These are phyloP conservation scores for Diaporthe humulicola DNA, from an alignment of 2,329 filamentous ascomycete genomes.

Conservation along the genomic window DNA sequence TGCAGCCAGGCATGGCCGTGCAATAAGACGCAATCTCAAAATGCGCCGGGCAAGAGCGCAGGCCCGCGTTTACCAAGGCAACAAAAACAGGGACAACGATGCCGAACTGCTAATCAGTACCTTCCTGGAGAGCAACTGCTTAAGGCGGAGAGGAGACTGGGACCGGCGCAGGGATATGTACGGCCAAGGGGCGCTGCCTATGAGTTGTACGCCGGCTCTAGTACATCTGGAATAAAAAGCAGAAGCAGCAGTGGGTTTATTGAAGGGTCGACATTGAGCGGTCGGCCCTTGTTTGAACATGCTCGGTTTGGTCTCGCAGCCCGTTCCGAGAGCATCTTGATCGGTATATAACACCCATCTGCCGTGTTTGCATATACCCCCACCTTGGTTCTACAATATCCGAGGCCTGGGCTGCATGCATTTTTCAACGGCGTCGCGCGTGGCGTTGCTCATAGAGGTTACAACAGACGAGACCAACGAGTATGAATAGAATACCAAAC, in stretches of 20 bases:
- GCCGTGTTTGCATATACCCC: not conserved
- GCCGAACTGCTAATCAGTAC: not conserved
- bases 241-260: not conserved
- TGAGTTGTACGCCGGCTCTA: not conserved
- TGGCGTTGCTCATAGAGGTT: constrained; percentile 24
- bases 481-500: not conserved
- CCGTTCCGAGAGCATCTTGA: constrained; percentile 7
- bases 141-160: not conserved
- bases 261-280: constrained; percentile 21
- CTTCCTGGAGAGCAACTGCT: not conserved
- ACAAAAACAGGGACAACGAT: not conserved
- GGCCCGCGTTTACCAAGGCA: not conserved
- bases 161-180: not conserved
- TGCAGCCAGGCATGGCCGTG: not conserved
- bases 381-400: not conserved
- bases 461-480: constrained; percentile 10
- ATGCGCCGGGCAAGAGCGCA: not conserved
- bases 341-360: not conserved
- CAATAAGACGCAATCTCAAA: not conserved
- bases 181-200: not conserved
- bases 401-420: not conserved
- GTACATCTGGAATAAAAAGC: not conserved
- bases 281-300: constrained; percentile 4
- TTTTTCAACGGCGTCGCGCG: not conserved
- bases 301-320: constrained; percentile 3